Conservation (phyloP, 306 rosid species). For the Inga leiocalycina region DNA sequence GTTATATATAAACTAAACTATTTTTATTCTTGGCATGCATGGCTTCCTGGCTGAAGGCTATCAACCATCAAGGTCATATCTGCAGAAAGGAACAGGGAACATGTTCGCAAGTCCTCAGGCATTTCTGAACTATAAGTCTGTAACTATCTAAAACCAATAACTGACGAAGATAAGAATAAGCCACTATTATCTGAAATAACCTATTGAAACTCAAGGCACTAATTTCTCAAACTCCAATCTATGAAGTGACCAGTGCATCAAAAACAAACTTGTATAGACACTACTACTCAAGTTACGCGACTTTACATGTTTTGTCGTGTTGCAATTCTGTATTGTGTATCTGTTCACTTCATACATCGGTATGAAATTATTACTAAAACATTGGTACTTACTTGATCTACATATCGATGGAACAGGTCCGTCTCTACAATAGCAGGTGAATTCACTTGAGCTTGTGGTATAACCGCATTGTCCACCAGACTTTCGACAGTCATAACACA, state of each 20-base stretch:
- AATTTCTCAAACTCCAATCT: neutral
- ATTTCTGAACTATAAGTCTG: neutral
- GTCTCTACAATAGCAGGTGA: conserved; percentile 55
- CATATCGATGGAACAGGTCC: conserved; percentile 46
- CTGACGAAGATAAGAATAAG: neutral
- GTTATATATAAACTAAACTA: too few relatives aligned
- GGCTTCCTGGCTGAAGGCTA: too few relatives aligned
- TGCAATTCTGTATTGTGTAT: neutral
- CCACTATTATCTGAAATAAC: neutral
- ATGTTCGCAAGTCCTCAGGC: neutral
- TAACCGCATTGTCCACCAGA: conserved; percentile 60
- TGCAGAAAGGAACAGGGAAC: too few relatives aligned
- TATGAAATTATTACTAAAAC: neutral
- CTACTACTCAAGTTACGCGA: neutral
- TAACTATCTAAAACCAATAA: neutral
- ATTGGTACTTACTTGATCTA: conserved; percentile 40
- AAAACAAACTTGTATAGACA: neutral
- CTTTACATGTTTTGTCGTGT: neutral
- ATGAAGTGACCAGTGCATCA: neutral
- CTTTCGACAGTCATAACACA: conserved; percentile 44
- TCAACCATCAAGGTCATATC: neutral
- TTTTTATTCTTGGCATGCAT: too few relatives aligned
- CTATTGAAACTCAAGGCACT: neutral
- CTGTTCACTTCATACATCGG: neutral
- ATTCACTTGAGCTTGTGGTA: conserved; percentile 29